These are phyloP conservation scores for Camptophora hylomeconis DNA, from an alignment of 2,329 filamentous ascomycete species.

Conservation along the genomic window DNA sequence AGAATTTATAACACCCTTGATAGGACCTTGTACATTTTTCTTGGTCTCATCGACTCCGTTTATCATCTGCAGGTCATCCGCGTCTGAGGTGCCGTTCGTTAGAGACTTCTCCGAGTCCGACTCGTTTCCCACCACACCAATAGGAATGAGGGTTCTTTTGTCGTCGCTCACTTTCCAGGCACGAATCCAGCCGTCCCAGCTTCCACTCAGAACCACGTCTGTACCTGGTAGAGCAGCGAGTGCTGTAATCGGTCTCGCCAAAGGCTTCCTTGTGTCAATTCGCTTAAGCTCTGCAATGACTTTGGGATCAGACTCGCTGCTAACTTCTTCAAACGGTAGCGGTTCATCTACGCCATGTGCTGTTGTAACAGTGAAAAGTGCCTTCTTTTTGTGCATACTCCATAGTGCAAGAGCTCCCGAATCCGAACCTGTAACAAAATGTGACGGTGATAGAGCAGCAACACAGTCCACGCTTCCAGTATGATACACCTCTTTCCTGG, in stretches of 20 bases:
- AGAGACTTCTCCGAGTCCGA: conserved; percentile 8
- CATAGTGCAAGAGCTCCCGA: conserved; percentile 79
- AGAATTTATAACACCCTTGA: conserved; percentile 67
- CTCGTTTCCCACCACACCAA: conserved; percentile 51
- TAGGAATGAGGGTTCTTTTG: conserved; percentile 60
- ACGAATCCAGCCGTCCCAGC: conserved; percentile 82
- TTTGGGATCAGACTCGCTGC: conserved; percentile 55
- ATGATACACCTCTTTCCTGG: conserved; percentile 37
- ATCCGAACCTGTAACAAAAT: conserved; percentile 90
- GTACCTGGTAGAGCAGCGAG: conserved; percentile 77
- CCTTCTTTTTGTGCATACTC: conserved; percentile 90
- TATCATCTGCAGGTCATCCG: conserved; percentile 29
- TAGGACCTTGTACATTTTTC: conserved; percentile 9
- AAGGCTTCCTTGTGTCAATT: conserved; percentile 46
- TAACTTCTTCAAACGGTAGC: conserved; percentile 53
- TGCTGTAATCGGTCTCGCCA: conserved; percentile 79
- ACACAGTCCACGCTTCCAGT: conserved; percentile 88
- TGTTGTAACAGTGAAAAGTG: conserved; percentile 62
- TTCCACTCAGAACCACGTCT: conserved; percentile 78
- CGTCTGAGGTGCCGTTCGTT: conserved; percentile 14
- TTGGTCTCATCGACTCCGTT: conserved; percentile 22
- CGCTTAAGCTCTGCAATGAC: conserved; percentile 32
- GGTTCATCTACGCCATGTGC: conserved; percentile 77
- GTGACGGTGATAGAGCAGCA: conserved; percentile 74
- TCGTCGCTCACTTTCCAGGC: conserved; percentile 78